A percentile compares a stretch with the other conserved stretches of the same genome.
These are phyloP conservation scores for Boechera retrofracta DNA, from an alignment of 345 rosid species.

Conservation along the genomic window DNA sequence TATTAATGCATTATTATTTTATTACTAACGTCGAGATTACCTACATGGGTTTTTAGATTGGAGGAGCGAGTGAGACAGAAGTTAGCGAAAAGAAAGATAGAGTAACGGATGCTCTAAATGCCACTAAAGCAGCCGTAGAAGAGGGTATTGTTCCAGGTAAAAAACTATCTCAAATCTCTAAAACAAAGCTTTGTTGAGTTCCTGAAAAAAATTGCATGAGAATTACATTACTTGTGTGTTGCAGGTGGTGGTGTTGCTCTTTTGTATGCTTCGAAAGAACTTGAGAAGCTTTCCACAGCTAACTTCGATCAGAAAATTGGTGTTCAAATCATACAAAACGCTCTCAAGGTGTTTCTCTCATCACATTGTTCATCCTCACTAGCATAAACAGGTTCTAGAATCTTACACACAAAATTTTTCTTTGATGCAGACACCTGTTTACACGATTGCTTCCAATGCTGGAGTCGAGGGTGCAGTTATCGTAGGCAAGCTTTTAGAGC, in stretches of 20 bases:
- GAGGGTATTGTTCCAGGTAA: constrained; percentile 98
- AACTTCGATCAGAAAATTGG: constrained; percentile 95
- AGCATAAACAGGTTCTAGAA: not conserved
- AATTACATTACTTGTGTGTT: not conserved
- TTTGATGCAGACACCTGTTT: constrained; percentile 73
- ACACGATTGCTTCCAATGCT: constrained; percentile 83
- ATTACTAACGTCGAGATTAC: constrained; percentile 10
- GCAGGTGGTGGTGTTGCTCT: constrained; percentile 98
- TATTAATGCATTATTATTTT: not conserved
- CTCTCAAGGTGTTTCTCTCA: constrained; percentile 70
- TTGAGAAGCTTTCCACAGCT: constrained; percentile 84
- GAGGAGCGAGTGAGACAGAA: constrained; percentile 98
- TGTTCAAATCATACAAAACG: constrained; percentile 95
- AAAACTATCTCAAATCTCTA: not conserved
- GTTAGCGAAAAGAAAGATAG: constrained; percentile 94
- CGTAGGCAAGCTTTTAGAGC: constrained; percentile 92
- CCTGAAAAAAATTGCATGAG: not conserved
- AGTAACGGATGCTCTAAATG: constrained; percentile 96
- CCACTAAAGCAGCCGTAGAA: constrained; percentile 98
- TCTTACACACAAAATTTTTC: not conserved
- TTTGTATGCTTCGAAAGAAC: constrained; percentile 84
- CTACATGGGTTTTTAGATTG: constrained; percentile 60
- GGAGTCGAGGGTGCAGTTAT: constrained; percentile 98
- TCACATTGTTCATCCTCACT: not conserved
- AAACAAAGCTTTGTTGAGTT: not conserved